Evolutionary conservation across 2,329 filamentous ascomycete species (phyloP).

Genomic region (Neodidymelliopsis sp.): DNA sequence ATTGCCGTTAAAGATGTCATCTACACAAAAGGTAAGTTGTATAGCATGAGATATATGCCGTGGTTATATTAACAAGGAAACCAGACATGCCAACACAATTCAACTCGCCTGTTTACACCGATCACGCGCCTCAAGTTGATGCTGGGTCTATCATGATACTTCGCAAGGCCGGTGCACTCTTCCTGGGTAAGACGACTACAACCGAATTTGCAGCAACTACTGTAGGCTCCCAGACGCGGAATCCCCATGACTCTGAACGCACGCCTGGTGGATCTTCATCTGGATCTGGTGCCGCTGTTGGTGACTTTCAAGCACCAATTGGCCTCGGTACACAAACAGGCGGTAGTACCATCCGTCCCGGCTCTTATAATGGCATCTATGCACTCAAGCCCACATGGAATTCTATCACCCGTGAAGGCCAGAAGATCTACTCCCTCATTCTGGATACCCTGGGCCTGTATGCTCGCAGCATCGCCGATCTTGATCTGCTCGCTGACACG

Average conservation of each 20-base stretch:
- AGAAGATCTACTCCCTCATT: conserved; percentile 65
- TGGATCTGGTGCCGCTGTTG: conserved; percentile 71
- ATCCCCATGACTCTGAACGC: conserved; percentile 61
- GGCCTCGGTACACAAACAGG: conserved; percentile 71
- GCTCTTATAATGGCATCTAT: conserved; percentile 70
- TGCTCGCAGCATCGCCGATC: conserved; percentile 64
- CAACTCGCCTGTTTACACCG: conserved; percentile 63
- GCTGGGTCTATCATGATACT: conserved; percentile 62
- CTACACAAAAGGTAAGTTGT: conserved; percentile 49
- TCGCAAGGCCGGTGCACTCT: conserved; percentile 63
- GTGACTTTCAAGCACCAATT: conserved; percentile 68
- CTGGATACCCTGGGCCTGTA: conserved; percentile 71
- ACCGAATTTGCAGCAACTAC: conserved; percentile 69
- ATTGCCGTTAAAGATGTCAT: conserved; percentile 70
- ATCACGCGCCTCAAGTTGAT: conserved; percentile 57
- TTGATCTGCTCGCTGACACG: conserved; percentile 62
- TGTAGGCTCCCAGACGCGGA: conserved; percentile 62
- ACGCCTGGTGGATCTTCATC: conserved; percentile 74
- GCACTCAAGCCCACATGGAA: conserved; percentile 73
- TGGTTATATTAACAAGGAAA: neutral
- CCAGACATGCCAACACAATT: conserved; percentile 64
- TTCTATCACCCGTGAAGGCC: conserved; percentile 67
- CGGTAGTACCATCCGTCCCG: conserved; percentile 70
- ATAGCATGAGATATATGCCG: neutral
- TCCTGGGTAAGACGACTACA: conserved; percentile 66